Percentiles rank a stretch among this genome's conserved stretches.
Conservation (phyloP, 257 asterid genomes). For the Solanum rostratum region DNA sequence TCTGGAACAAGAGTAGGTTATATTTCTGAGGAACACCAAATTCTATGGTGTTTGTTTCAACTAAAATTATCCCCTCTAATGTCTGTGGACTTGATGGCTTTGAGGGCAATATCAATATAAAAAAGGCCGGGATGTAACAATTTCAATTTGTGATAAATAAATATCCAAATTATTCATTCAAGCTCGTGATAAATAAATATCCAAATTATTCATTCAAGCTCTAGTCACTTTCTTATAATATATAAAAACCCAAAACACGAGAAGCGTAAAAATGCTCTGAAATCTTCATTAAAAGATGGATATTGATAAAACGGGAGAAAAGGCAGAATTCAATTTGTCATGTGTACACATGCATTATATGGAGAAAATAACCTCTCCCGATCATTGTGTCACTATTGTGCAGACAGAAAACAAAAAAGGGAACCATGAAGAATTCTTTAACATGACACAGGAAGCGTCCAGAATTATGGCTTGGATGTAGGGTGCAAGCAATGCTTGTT, state of each 20-base stretch:
- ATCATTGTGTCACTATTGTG: background rate
- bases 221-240: background rate
- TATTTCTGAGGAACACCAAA: background rate
- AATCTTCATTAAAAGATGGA: too few relatives aligned
- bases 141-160: background rate
- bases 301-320: background rate
- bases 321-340: background rate
- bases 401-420: background rate
- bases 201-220: background rate
- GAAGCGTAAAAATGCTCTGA: background rate
- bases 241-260: background rate
- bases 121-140: background rate
- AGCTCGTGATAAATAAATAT: background rate
- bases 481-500: background rate
- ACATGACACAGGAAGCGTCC: background rate
- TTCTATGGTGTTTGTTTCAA: background rate
- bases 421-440: background rate
- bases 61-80: background rate
- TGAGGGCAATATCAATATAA: background rate
- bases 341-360: background rate
- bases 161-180: background rate
- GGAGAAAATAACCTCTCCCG: background rate
- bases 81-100: background rate
- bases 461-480: background rate
- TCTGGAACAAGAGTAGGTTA: background rate